phyloP scores from a whole-genome alignment of 345 rosid species.

The Erucastrum elatum region DNA sequence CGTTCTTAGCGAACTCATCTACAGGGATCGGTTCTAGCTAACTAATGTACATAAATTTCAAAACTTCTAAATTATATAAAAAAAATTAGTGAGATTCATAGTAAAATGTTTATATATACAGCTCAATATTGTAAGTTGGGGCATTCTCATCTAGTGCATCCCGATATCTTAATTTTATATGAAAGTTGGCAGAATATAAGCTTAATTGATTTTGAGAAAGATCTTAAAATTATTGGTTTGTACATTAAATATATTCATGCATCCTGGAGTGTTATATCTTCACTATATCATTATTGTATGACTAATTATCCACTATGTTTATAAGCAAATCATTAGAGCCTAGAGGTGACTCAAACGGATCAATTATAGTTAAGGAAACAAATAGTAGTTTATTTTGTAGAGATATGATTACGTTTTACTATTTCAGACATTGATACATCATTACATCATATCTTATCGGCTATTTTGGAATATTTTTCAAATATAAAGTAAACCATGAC shows the following conservation, averaged over 20 bases:
- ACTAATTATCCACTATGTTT: slow-evolving; percentile 24
- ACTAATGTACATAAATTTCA: not conserved
- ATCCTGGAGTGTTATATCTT: not conserved
- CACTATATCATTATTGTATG: slow-evolving; percentile 11
- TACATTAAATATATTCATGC: not conserved
- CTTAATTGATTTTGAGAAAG: not conserved
- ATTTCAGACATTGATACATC: slow-evolving; percentile 24
- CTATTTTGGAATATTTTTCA: not conserved
- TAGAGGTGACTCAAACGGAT: slow-evolving; percentile 22
- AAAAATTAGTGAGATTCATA: not conserved
- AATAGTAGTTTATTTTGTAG: slow-evolving; percentile 13
- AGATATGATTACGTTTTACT: slow-evolving; percentile 34
- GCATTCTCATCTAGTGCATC: not conserved
- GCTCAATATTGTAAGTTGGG: not conserved
- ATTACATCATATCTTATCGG: slow-evolving; percentile 26
- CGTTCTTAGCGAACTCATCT: not conserved
- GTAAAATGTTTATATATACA: not conserved
- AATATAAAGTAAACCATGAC: slow-evolving; percentile 32
- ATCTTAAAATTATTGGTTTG: not conserved
- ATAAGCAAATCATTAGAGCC: slow-evolving; percentile 9
- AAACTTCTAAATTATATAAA: not conserved
- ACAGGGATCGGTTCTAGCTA: not conserved
- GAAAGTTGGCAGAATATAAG: not conserved
- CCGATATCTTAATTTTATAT: not conserved
- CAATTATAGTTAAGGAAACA: slow-evolving; percentile 18